These are phyloP conservation scores for Cryptosporidium parvum DNA, from an alignment of 169 alveolate genomes.

Conservation along the genomic window DNA sequence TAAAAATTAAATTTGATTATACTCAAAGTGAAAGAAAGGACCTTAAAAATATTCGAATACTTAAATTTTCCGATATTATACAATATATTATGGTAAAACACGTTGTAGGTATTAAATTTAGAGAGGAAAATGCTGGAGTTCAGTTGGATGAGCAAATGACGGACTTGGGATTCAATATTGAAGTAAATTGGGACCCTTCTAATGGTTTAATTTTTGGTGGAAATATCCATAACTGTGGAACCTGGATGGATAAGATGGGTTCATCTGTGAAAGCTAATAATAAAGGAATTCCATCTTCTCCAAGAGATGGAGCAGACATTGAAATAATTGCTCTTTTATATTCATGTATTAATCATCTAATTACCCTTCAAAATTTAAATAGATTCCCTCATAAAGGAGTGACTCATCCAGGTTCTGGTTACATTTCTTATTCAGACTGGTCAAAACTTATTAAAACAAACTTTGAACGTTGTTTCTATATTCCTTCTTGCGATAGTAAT, in stretches of 20 bases:
- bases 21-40: background rate
- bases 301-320: conserved; percentile 96
- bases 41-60: background rate
- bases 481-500: conserved; percentile 82
- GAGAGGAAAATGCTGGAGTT: conserved; percentile 96
- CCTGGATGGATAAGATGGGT: conserved; percentile 99
- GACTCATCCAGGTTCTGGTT: conserved; percentile 75
- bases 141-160: conserved; percentile 91
- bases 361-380: conserved; percentile 78
- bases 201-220: conserved; percentile 90
- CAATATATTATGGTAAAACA: conserved; percentile 64
- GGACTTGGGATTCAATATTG: conserved; percentile 93
- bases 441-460: conserved; percentile 81
- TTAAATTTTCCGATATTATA: conserved; percentile 34
- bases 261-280: conserved; percentile 84
- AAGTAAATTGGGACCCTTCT: conserved; percentile 83
- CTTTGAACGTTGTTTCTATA: conserved; percentile 88
- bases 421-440: conserved; percentile 85
- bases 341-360: conserved; percentile 85
- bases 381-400: conserved; percentile 83
- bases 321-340: conserved; percentile 91
- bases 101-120: conserved; percentile 86
- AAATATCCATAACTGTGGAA: conserved; percentile 92
- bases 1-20: background rate
- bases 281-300: conserved; percentile 87